Evolutionary conservation across 352 stramenopile genomes (phyloP).

Genomic region (Globisporangium cystogenes): DNA sequence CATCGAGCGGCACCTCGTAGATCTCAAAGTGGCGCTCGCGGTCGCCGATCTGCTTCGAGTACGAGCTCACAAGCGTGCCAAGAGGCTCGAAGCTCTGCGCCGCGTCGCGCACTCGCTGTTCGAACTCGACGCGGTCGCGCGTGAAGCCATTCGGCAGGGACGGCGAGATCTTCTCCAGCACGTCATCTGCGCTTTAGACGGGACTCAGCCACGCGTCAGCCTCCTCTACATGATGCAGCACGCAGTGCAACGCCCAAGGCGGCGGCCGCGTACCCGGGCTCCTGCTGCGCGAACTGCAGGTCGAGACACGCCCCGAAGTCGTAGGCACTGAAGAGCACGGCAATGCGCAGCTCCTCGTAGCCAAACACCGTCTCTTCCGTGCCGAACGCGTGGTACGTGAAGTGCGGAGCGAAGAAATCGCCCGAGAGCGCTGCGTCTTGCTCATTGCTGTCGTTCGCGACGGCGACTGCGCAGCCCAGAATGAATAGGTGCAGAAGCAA

Average conservation of each 20-base stretch:
- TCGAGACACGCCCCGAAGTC: slow-evolving; percentile 59
- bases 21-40: slow-evolving; percentile 48
- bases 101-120: slow-evolving; percentile 14
- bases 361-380: slow-evolving; percentile 67
- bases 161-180: slow-evolving; percentile 37
- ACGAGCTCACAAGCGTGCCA: slow-evolving; percentile 33
- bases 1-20: slow-evolving; percentile 53
- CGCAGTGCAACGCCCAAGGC: background rate
- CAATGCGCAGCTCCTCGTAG: slow-evolving; percentile 50
- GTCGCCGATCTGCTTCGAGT: slow-evolving; percentile 19
- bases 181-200: slow-evolving; percentile 33
- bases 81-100: slow-evolving; percentile 31
- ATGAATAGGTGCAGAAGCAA: background rate
- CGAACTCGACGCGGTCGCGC: slow-evolving; percentile 35
- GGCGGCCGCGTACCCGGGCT: slow-evolving; percentile 23
- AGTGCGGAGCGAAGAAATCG: slow-evolving; percentile 54
- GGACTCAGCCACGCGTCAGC: background rate
- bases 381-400: slow-evolving; percentile 81
- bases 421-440: slow-evolving; percentile 25
- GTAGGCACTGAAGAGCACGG: slow-evolving; percentile 54
- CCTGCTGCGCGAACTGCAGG: slow-evolving; percentile 44
- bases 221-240: background rate
- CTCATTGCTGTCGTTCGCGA: slow-evolving; percentile 19
- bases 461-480: slow-evolving; percentile 2
- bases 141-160: slow-evolving; percentile 42